Evolutionary conservation across 2,329 filamentous ascomycete genomes (phyloP), one percentile per base, ranked within the genome.

Genomic region (Elsinoe perseae): DNA sequence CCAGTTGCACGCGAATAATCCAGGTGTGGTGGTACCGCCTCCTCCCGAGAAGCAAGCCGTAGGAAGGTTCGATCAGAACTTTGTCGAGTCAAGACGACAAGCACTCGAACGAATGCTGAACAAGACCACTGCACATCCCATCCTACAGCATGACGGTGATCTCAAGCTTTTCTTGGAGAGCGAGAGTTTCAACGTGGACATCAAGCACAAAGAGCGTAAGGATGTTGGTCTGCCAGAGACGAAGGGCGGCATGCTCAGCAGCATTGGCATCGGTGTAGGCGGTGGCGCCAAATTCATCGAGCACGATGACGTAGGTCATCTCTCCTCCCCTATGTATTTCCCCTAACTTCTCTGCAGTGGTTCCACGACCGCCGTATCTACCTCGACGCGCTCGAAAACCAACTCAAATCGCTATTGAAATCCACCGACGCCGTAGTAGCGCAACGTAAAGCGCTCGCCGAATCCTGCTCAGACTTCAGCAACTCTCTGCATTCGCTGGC

Each of bases 21-120:
- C 93, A 0, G 93, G 93, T 57, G 85, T 96, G 34, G 90, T 98
- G 27, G 89, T 98, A 10, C 93, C 93, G 0, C 92, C 93, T 6
- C 93, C 93, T 0, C 93, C 93, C 0, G 93, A 98, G 74, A 98
- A 98, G 76, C 93, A 98, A 74, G 91, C 92, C 6, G 88, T 98
- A 56, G 92, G 92, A 59, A 84, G 93, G 36, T 98, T 98, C 68
- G 92, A 98, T 72, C 88, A 83, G 63, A 95, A 96, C 70, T 98
- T 98, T 72, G 90, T 98, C 60, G 93, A 98, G 72, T 89, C 88
- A 42, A 80, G 93, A 65, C 82, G 93, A 64, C 87, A 90, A 60
- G 93, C 93, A 12, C 75, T 98, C 58, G 93, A 98, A 73, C 89
- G 93, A 69, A 98, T 98, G 93, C 77, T 96, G 56, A 97, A 96